phyloP scores from a whole-genome alignment of 768 basidiomycete species.

The Ramaria sp. region DNA sequence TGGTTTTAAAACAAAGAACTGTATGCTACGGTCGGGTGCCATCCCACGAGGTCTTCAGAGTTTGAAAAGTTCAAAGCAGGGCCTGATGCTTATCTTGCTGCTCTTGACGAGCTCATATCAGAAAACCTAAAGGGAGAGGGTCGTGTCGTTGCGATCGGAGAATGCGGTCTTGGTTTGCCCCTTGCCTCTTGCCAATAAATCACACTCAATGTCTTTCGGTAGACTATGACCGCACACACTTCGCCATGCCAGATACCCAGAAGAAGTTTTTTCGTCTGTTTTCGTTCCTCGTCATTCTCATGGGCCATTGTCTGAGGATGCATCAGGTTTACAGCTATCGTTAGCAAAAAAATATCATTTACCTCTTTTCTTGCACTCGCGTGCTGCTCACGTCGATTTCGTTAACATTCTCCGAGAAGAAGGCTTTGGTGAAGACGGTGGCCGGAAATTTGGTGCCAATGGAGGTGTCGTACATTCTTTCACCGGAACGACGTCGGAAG shows the following conservation, averaged over 20 bases:
- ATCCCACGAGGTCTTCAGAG: slow-evolving; percentile 65
- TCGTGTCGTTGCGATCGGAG: slow-evolving; percentile 62
- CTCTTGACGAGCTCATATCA: slow-evolving; percentile 43
- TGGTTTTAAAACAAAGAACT: slow-evolving; percentile 29
- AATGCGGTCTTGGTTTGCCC: slow-evolving; percentile 61
- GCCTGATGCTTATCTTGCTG: slow-evolving; percentile 47
- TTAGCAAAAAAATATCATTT: slow-evolving; percentile 63
- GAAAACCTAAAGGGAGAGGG: slow-evolving; percentile 39
- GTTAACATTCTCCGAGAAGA: slow-evolving; percentile 53
- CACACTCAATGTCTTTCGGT: background rate
- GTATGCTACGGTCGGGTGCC: slow-evolving; percentile 69
- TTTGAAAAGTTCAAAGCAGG: slow-evolving; percentile 50
- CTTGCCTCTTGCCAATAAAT: background rate
- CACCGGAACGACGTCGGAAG: slow-evolving; percentile 56
- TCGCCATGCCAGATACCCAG: slow-evolving; percentile 50
- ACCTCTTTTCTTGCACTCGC: slow-evolving; percentile 73
- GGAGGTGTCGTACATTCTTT: slow-evolving; percentile 82
- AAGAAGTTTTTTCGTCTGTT: slow-evolving; percentile 49
- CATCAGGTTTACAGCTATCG: slow-evolving; percentile 40
- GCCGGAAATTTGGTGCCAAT: slow-evolving; percentile 39
- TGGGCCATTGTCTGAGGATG: background rate
- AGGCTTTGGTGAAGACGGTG: slow-evolving; percentile 50
- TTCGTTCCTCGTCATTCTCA: background rate
- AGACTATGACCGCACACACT: slow-evolving; percentile 74
- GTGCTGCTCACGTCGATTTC: slow-evolving; percentile 65